Evolutionary conservation across 129 eudicot species (phyloP).

Genomic region (Helichrysum umbraculigerum): DNA sequence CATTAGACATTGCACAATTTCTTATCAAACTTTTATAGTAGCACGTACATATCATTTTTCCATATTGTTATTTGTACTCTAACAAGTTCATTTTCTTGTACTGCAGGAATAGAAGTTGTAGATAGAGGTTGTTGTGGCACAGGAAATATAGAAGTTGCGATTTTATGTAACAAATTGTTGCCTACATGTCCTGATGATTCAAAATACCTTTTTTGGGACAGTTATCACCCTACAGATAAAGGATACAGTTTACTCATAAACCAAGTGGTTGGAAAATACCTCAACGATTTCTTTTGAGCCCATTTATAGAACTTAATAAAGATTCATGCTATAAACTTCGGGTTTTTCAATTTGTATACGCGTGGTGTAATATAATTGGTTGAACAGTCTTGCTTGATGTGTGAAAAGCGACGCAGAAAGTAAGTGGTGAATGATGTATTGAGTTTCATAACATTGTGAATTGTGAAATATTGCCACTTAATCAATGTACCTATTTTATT

Average conservation of each 20-base stretch:
- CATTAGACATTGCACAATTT: no score
- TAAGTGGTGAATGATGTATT: background rate
- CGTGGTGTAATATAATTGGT: background rate
- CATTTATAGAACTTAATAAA: background rate
- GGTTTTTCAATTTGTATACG: background rate
- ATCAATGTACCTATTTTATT: background rate
- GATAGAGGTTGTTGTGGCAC: conserved; percentile 78
- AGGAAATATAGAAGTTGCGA: conserved; percentile 55
- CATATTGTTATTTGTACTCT: background rate
- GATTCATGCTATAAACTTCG: no score
- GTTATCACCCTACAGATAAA: conserved; percentile 57
- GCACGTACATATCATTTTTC: background rate
- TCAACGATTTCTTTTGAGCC: conserved; percentile 25
- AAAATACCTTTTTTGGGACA: conserved; percentile 68
- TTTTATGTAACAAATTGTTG: conserved; percentile 44
- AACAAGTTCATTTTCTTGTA: background rate
- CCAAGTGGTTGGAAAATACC: conserved; percentile 23
- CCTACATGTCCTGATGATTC: conserved; percentile 42
- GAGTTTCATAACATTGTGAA: background rate
- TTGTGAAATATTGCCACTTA: background rate
- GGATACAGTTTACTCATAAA: conserved; percentile 44
- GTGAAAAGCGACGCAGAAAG: background rate
- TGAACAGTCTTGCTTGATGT: background rate
- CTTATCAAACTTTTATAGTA: no score
- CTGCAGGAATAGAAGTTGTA: conserved; percentile 46